These are phyloP conservation scores for Claviceps sp. DNA, from an alignment of 2,329 filamentous ascomycete genomes.

Conservation along the genomic window DNA sequence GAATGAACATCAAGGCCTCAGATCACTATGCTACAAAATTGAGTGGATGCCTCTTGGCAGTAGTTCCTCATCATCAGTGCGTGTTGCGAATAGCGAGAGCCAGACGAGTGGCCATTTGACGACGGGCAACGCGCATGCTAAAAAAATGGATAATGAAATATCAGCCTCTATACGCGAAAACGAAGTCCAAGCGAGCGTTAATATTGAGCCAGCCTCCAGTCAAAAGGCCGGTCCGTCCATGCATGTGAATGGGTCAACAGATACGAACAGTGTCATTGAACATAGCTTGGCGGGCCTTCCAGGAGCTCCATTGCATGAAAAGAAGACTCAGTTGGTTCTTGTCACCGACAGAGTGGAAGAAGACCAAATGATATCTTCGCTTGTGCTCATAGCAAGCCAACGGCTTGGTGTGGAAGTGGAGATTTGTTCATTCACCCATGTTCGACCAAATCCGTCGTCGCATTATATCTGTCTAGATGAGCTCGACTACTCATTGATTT, in stretches of 20 bases:
- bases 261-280: background rate
- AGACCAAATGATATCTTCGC: slow-evolving; percentile 10
- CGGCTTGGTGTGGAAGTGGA: slow-evolving; percentile 9
- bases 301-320: too few species aligned
- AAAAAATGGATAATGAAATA: background rate
- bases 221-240: background rate
- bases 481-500: slow-evolving; percentile 29
- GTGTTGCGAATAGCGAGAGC: too few species aligned
- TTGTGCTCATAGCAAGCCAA: slow-evolving; percentile 2
- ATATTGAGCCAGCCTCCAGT: background rate
- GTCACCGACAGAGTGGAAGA: slow-evolving; percentile 11
- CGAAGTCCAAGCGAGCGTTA: background rate
- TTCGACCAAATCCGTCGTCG: slow-evolving; percentile 6
- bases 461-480: slow-evolving; percentile 29
- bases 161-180: background rate
- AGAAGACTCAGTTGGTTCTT: slow-evolving; percentile 8
- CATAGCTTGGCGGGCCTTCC: background rate
- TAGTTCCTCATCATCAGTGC: slow-evolving; percentile 7
- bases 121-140: background rate
- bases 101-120: background rate
- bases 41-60: slow-evolving; percentile 23
- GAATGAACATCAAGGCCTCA: slow-evolving; percentile 8
- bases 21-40: slow-evolving; percentile 29
- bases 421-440: slow-evolving; percentile 9
- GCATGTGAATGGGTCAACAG: background rate